These are phyloP conservation scores for Gonapodya prolifera DNA, from an alignment of 192 early-diverging fungal genomes.

Conservation along the genomic window DNA sequence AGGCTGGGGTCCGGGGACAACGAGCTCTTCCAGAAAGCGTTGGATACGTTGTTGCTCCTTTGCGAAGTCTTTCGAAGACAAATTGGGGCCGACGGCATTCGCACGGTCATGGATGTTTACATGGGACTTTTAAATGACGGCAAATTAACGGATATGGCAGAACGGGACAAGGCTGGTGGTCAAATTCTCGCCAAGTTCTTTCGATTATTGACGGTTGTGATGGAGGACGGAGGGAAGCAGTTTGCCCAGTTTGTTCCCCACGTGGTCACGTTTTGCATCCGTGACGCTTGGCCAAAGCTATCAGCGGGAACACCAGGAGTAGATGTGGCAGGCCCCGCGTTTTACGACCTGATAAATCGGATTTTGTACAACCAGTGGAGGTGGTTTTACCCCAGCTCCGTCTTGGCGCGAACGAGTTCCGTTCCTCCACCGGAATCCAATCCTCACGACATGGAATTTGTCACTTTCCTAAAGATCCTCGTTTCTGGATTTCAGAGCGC, in stretches of 20 bases:
- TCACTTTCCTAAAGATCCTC: background rate
- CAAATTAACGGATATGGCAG: background rate
- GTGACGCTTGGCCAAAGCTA: background rate
- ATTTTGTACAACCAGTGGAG: background rate
- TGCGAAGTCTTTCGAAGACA: background rate
- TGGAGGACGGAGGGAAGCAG: background rate
- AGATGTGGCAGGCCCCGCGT: background rate
- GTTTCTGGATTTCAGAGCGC: background rate
- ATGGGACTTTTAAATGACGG: background rate
- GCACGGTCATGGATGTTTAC: background rate
- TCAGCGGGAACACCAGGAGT: background rate
- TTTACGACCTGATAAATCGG: background rate
- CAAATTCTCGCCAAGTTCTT: background rate
- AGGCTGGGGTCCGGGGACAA: background rate
- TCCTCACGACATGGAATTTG: background rate
- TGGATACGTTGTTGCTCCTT: background rate
- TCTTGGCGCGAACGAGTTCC: background rate
- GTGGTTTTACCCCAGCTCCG: background rate
- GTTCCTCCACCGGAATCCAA: background rate
- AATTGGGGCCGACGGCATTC: background rate
- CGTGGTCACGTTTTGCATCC: background rate
- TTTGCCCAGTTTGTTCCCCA: background rate
- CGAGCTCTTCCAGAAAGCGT: background rate
- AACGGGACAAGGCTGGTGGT: background rate
- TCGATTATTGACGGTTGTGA: background rate